phyloP scores from a whole-genome alignment of 768 basidiomycete species.

The Serendipita sp. region DNA sequence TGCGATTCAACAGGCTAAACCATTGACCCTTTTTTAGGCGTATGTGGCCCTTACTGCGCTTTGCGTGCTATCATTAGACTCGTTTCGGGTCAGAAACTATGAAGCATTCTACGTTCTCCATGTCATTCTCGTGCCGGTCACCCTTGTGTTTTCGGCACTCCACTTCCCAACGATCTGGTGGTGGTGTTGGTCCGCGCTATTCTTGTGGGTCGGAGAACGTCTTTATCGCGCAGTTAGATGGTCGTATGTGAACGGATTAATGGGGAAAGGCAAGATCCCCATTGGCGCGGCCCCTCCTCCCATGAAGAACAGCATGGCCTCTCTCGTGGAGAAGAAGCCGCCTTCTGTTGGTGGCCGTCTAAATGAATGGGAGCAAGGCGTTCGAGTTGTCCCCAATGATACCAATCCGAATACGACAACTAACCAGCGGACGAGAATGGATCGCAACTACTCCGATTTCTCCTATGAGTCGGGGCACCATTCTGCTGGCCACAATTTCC shows the following conservation, averaged over 20 bases:
- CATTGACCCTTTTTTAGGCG: conserved; percentile 28
- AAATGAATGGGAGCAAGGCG: background rate
- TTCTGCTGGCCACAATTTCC: background rate
- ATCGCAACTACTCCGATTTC: background rate
- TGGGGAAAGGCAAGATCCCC: conserved; percentile 18
- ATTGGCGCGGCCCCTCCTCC: conserved; percentile 13
- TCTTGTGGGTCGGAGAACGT: conserved; percentile 50
- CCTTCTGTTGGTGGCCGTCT: background rate
- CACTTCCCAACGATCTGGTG: conserved; percentile 52
- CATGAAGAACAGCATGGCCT: background rate
- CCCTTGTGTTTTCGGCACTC: conserved; percentile 42
- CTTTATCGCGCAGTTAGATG: conserved; percentile 39
- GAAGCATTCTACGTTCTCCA: conserved; percentile 55
- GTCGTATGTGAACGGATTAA: conserved; percentile 42
- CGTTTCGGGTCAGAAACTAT: conserved; percentile 38
- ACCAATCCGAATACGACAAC: background rate
- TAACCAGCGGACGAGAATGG: background rate
- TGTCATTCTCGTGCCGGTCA: conserved; percentile 45
- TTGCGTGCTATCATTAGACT: conserved; percentile 33
- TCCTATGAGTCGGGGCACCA: background rate
- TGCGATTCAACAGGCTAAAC: background rate
- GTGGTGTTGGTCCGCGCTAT: conserved; percentile 53
- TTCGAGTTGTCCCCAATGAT: background rate
- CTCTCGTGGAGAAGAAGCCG: background rate
- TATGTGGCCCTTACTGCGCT: conserved; percentile 40